Evolutionary conservation across 2,329 filamentous ascomycete genomes (phyloP).

Genomic region (Macrophomina phaseolina): DNA sequence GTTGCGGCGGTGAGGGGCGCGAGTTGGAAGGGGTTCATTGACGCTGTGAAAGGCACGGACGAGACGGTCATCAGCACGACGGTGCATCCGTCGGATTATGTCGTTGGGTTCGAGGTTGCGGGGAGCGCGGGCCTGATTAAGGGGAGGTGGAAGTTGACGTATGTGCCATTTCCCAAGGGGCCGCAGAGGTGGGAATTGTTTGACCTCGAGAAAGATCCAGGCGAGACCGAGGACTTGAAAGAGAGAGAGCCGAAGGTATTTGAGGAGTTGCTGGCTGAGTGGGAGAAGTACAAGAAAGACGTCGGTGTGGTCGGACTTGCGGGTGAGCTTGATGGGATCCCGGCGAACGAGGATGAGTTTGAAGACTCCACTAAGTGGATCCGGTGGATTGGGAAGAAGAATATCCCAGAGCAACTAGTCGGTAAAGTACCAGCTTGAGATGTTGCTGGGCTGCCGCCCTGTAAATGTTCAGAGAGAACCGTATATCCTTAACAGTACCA

Average conservation of each 20-base stretch:
- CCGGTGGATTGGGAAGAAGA: constrained; percentile 24
- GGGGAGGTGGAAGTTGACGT: constrained; percentile 21
- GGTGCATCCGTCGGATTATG: constrained; percentile 14
- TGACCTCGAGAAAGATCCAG: constrained; percentile 19
- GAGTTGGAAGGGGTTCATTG: constrained; percentile 25
- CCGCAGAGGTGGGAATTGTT: constrained; percentile 27
- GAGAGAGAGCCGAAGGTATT: constrained; percentile 6
- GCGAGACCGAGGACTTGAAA: constrained; percentile 22
- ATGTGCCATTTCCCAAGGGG: constrained; percentile 19
- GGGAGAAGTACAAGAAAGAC: constrained; percentile 28
- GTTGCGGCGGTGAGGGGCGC: constrained; percentile 25
- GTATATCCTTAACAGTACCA: too few species aligned
- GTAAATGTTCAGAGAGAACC: too few species aligned
- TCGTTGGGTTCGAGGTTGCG: constrained; percentile 17
- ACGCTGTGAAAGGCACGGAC: neutral
- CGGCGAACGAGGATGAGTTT: constrained; percentile 16
- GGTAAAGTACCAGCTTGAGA: neutral
- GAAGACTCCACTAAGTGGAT: constrained; percentile 23
- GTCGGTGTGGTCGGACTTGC: constrained; percentile 22
- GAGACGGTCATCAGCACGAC: neutral
- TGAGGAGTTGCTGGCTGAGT: constrained; percentile 14
- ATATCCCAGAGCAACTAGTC: constrained; percentile 4
- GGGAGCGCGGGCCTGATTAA: constrained; percentile 19
- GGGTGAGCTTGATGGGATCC: constrained; percentile 5
- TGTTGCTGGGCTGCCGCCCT: too few species aligned